Percentiles rank a stretch among this genome's conserved stretches.
phyloP scores from a whole-genome alignment of 2,329 filamentous ascomycete genomes.

The Talaromyces sp. region DNA sequence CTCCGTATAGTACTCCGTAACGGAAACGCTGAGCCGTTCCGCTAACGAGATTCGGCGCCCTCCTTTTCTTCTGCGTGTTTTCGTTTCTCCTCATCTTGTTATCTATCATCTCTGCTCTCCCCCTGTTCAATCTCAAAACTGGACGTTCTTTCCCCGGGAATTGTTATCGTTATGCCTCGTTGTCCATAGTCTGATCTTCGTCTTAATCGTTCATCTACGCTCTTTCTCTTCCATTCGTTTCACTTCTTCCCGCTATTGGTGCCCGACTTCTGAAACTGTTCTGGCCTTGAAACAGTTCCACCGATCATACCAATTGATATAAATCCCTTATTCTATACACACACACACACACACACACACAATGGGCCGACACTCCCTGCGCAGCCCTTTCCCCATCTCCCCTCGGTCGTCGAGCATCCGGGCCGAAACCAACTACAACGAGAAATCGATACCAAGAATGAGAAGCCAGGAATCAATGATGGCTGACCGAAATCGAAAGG shows the following conservation, averaged over 20 bases:
- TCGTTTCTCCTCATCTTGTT: background rate
- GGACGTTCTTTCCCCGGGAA: background rate
- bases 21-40: background rate
- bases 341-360: too few relatives aligned
- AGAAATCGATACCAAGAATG: background rate
- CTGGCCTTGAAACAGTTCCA: background rate
- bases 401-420: slow-evolving; percentile 11
- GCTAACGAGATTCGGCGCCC: background rate
- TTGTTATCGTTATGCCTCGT: background rate
- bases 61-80: background rate
- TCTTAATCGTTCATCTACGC: background rate
- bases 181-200: background rate
- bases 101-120: background rate
- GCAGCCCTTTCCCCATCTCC: slow-evolving; percentile 8
- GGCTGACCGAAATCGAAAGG: background rate
- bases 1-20: too few relatives aligned
- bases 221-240: background rate
- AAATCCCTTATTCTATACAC: too few relatives aligned
- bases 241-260: background rate
- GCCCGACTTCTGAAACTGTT: background rate
- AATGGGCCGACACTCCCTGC: slow-evolving; percentile 12
- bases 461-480: background rate
- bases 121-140: background rate
- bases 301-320: background rate
- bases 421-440: slow-evolving; percentile 6